Evolutionary conservation across 306 rosid species (phyloP), one percentile per base, ranked within the genome.

Genomic region (barrel medic (Medicago truncatula)): DNA sequence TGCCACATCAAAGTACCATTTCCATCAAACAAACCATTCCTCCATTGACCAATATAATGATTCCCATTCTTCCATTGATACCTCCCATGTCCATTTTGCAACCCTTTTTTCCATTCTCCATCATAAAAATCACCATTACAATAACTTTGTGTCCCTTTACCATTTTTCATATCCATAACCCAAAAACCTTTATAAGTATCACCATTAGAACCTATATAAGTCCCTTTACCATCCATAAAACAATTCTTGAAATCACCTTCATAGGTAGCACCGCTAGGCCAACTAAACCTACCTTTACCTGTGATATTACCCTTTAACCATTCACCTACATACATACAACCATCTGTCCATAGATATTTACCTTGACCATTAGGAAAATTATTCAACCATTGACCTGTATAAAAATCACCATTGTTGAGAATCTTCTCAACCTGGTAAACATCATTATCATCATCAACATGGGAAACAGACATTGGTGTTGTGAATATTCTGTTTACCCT

Each of bases 211-310:
- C 96, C 93, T 8, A 83, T 92, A 69, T 86, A 91, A 73, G 97
- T 89, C 2, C 98, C 99, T 31, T 77, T 87, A 0, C 99, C 99
- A 79, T 96, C 96, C 98, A 96, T 89, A 10, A 66, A 87, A 14
- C 90, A 88, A 76, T 31, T 75, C 8, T 90, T 90, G 89, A 96
- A 92, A 74, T 91, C 90, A 8, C 99, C 99, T 65, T 92, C 99
- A 72, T 92, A 96, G 74, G 98, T 90, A 5, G 99, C 93, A 8
- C 99, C 99, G 49, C 90, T 86, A 7, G 98, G 98, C 99, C 99
- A 96, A 56, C 96, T 89, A 44, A 96, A 96, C 83, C 78, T 87
- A 0, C 99, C 99, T 23, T 82, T 88, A 2, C 97, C 98, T 41
- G 65, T 58, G 15, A 89, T 83, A 50, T 74, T 86, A 3, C 99